Evolutionary conservation across 805 yeast species (phyloP).

Genomic region (Myxozyma kluyveri): DNA sequence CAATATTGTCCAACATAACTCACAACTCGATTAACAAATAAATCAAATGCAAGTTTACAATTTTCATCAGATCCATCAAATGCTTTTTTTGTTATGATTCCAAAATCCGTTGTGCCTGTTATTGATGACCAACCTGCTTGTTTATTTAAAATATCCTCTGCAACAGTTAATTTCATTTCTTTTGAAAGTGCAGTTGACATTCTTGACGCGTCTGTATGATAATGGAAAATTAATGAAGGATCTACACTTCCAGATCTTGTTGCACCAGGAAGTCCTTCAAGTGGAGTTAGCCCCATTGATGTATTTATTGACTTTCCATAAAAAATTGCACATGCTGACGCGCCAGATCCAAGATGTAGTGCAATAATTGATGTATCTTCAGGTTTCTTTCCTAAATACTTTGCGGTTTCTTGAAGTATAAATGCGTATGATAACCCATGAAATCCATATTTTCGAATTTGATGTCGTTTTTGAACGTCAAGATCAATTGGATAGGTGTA

Average conservation of each 20-base stretch:
- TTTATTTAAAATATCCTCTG: conserved; percentile 29
- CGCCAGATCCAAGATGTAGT: conserved; percentile 30
- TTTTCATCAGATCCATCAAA: conserved; percentile 14
- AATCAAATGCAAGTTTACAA: conserved; percentile 27
- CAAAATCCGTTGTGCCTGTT: conserved; percentile 30
- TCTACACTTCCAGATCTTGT: conserved; percentile 30
- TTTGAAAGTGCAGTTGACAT: conserved; percentile 25
- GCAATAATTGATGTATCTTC: conserved; percentile 22
- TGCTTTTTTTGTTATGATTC: conserved; percentile 17
- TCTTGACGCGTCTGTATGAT: conserved; percentile 23
- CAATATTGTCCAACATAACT: conserved; percentile 27
- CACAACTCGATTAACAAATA: conserved; percentile 27
- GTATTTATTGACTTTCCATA: conserved; percentile 27
- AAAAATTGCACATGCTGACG: conserved; percentile 29
- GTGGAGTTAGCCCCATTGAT: conserved; percentile 31
- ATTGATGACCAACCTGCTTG: conserved; percentile 27
- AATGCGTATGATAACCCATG: conserved; percentile 29
- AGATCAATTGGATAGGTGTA: conserved; percentile 28
- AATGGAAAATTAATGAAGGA: conserved; percentile 29
- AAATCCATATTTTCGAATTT: conserved; percentile 28
- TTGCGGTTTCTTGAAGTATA: conserved; percentile 13
- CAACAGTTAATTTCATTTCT: conserved; percentile 26
- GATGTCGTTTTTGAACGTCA: conserved; percentile 18
- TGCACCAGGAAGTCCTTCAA: conserved; percentile 31
- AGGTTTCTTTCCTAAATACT: conserved; percentile 4